A percentile compares a stretch with the other conserved stretches of the same genome.
These are phyloP conservation scores for Saccharata proteae DNA, from an alignment of 2,329 filamentous ascomycete genomes.

Conservation along the genomic window DNA sequence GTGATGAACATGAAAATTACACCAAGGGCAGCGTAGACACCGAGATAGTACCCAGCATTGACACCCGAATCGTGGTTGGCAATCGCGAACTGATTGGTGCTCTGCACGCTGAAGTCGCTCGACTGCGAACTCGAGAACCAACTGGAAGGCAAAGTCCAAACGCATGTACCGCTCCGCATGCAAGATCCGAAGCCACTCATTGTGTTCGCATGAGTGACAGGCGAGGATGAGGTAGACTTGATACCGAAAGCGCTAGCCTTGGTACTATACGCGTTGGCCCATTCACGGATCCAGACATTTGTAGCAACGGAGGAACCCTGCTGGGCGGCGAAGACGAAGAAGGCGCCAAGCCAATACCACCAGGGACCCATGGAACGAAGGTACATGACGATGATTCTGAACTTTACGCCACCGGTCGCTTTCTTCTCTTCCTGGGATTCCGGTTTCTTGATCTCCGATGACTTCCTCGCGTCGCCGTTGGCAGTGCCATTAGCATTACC, in stretches of 20 bases:
- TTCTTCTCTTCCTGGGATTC: constrained; percentile 52
- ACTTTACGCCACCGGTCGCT: constrained; percentile 75
- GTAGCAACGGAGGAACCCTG: constrained; percentile 79
- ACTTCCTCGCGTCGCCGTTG: constrained; percentile 27
- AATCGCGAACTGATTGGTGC: constrained; percentile 26
- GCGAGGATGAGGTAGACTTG: constrained; percentile 14
- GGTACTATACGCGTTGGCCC: constrained; percentile 77
- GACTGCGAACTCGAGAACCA: constrained; percentile 13
- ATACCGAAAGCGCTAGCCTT: constrained; percentile 23
- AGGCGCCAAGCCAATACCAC: constrained; percentile 82
- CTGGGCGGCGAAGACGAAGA: constrained; percentile 64
- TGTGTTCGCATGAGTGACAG: constrained; percentile 32
- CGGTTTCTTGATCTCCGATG: constrained; percentile 11
- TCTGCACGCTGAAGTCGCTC: constrained; percentile 28
- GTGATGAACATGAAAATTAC: constrained; percentile 68
- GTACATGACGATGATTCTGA: constrained; percentile 76
- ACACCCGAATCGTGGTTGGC: constrained; percentile 40
- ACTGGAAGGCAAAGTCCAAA: constrained; percentile 33
- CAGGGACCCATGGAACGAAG: constrained; percentile 84
- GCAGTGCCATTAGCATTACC: constrained; percentile 32
- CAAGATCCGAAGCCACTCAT: constrained; percentile 34
- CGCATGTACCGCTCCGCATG: constrained; percentile 38
- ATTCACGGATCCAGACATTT: constrained; percentile 88
- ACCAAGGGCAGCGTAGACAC: constrained; percentile 71
- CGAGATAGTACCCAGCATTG: constrained; percentile 72